Conservation (phyloP, 306 rosid genomes). For the Trifolium repens region DNA sequence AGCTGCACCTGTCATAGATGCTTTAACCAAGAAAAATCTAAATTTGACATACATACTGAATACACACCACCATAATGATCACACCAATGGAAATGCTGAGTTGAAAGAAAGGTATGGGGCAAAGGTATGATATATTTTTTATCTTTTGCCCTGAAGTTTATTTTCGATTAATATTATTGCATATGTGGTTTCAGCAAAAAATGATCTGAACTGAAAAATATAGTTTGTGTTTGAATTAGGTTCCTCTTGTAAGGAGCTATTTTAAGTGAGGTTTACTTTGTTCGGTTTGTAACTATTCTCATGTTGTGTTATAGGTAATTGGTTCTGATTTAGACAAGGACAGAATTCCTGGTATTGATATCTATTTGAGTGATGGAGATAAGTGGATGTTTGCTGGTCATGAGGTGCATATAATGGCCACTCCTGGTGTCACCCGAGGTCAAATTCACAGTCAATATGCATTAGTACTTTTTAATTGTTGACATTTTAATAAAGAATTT, state of each 20-base stretch:
- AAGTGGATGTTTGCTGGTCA: constrained; percentile 99
- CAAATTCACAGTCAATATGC: constrained; percentile 35
- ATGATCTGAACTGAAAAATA: background rate
- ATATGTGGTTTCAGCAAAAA: constrained; percentile 19
- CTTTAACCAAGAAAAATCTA: constrained; percentile 72
- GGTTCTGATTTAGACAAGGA: constrained; percentile 82
- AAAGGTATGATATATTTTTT: constrained; percentile 44
- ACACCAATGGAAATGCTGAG: constrained; percentile 90
- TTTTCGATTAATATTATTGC: background rate
- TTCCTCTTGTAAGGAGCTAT: background rate
- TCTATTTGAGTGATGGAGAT: constrained; percentile 87
- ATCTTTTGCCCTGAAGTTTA: constrained; percentile 25
- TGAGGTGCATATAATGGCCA: constrained; percentile 87
- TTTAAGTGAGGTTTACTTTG: constrained; percentile 15
- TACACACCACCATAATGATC: constrained; percentile 94
- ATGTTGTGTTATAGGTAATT: constrained; percentile 69
- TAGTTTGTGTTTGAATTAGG: constrained; percentile 17
- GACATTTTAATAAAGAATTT: background rate
- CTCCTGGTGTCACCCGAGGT: constrained; percentile 99
- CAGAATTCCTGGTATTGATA: constrained; percentile 88
- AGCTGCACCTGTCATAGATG: constrained; percentile 82
- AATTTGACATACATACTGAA: constrained; percentile 93
- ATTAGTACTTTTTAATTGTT: constrained; percentile 14
- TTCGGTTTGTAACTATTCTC: constrained; percentile 16
- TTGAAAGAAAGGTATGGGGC: constrained; percentile 91